Percentiles rank a stretch among this genome's conserved stretches.
Conservation (phyloP, 116 monocot genomes). For the Papilionanthe hybrid region DNA sequence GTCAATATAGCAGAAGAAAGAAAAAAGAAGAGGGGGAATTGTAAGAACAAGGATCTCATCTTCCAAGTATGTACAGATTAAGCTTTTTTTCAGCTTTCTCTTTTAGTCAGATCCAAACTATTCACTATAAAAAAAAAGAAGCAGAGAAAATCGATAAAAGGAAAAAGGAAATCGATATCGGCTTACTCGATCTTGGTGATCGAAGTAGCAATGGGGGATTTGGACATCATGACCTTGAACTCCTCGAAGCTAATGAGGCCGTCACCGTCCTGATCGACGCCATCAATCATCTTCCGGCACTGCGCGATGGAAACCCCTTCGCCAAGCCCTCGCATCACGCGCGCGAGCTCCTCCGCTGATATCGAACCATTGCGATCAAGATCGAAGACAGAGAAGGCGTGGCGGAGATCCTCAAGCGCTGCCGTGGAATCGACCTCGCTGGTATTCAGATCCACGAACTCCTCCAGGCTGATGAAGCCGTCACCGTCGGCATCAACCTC, state of each 20-base stretch:
- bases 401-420: slow-evolving; percentile 25
- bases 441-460: slow-evolving; percentile 44
- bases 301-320: slow-evolving; percentile 17
- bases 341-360: slow-evolving; percentile 36
- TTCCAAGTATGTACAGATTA: slow-evolving; percentile 3
- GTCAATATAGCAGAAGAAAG: no score
- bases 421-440: slow-evolving; percentile 11
- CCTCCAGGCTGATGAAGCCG: slow-evolving; percentile 45
- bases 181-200: slow-evolving; percentile 6
- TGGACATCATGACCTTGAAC: slow-evolving; percentile 42
- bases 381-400: slow-evolving; percentile 46
- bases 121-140: background rate
- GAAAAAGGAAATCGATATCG: background rate
- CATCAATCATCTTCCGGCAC: slow-evolving; percentile 29
- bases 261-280: slow-evolving; percentile 40
- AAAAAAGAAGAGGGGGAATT: no score
- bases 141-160: background rate
- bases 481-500: slow-evolving; percentile 58
- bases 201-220: slow-evolving; percentile 1
- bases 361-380: slow-evolving; percentile 32
- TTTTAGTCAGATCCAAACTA: background rate
- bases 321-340: slow-evolving; percentile 28
- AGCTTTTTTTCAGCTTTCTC: background rate
- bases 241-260: slow-evolving; percentile 43
- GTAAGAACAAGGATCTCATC: background rate